These are phyloP conservation scores for Aspergillus sclerotioniger DNA, from an alignment of 495 filamentous ascomycete species.

Conservation along the genomic window DNA sequence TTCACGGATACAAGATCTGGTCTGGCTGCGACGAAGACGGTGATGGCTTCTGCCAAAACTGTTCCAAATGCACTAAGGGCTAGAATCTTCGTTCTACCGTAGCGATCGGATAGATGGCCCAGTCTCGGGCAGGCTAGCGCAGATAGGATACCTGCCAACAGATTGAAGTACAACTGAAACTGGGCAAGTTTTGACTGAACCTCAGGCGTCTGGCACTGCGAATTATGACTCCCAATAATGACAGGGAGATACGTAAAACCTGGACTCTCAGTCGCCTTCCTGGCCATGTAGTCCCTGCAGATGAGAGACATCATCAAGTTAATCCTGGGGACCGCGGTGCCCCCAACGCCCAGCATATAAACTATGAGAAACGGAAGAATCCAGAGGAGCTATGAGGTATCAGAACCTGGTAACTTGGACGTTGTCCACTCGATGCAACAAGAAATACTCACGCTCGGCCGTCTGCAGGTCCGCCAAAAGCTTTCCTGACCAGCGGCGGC, in stretches of 20 bases:
- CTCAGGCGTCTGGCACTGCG: conserved; percentile 68
- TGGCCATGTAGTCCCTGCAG: conserved; percentile 73
- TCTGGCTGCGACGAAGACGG: conserved; percentile 70
- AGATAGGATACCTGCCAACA: conserved; percentile 67
- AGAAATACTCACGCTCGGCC: conserved; percentile 17
- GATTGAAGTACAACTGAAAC: conserved; percentile 70
- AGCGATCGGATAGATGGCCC: conserved; percentile 82
- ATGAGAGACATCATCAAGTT: conserved; percentile 78
- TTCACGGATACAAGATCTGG: conserved; percentile 69
- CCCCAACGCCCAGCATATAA: conserved; percentile 81
- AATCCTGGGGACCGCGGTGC: conserved; percentile 72
- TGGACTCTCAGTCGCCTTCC: conserved; percentile 56
- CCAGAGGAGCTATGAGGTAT: conserved; percentile 68
- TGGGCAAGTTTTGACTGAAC: conserved; percentile 73
- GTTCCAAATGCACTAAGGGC: conserved; percentile 64
- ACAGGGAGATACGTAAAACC: conserved; percentile 60
- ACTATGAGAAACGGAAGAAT: conserved; percentile 72
- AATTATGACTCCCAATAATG: conserved; percentile 62
- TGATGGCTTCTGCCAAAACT: conserved; percentile 67
- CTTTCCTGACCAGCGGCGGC: background rate
- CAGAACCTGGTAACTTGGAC: background rate
- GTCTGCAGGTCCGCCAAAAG: conserved; percentile 5
- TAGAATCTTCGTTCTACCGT: conserved; percentile 74
- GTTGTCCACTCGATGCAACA: background rate
- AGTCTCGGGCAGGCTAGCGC: conserved; percentile 79